Base-by-base conservation (phyloP, 345 rosid species). In the Salix dunnii region DNA sequence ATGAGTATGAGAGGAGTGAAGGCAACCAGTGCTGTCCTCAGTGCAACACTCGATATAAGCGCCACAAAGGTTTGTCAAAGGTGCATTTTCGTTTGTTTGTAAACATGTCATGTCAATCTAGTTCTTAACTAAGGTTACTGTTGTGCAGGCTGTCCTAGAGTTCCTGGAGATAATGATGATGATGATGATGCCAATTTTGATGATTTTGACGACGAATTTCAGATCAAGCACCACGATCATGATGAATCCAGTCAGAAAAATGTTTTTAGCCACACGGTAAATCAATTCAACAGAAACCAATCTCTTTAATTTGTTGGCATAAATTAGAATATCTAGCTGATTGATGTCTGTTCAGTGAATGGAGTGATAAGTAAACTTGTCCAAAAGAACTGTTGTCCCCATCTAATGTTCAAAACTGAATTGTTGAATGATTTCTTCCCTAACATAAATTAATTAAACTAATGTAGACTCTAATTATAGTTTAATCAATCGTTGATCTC, bases 1-100 rank as follows among this genome's bases (percentile, higher is more conserved):
- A 91, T 64, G 97, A 89, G 74, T 96, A 93, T 14, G 99, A 96
- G 76, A 86, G 96, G 81, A 92, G 94, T 64, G 96, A 91, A 72
- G 99, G 98, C 23, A 91, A 82, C 82, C 94, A 90, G 82, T 87
- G 89, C 48, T 93, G 99, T 77, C 98, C 98, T 79, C 94, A 92
- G 74, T 96, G 99, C 84, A 91, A 88, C 87, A 81, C 94, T 85
- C 96, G 91, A 78, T 96, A 93, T 70, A 93, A 90, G 87, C 90
- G 91, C 74, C 94, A 88, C 70, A 96, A 84, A 91, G 98, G 99
- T 86, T 38, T 46, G 9, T 7, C 4, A n/a, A 17, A 18, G 17
- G 16, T 30, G 7, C 43, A 40, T 40, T 40, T 40, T 40, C 43
- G 96, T 86, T 38, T 46, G 9, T 7, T 4, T 31, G 16, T 14